Conservation (phyloP, 2,329 filamentous ascomycete species). For the Orbilia javanica region DNA sequence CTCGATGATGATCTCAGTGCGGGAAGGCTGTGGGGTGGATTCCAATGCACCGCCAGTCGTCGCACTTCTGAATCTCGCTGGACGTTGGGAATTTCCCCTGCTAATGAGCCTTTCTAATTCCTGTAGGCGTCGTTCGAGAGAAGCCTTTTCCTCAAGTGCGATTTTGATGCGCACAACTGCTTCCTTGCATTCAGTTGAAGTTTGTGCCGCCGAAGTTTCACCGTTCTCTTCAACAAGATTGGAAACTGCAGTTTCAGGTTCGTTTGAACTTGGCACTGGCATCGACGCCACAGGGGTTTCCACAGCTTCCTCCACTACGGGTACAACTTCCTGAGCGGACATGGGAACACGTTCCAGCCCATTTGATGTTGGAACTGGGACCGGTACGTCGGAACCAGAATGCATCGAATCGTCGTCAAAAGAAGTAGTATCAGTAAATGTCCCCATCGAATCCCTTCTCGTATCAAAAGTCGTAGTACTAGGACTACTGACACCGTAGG, state of each 20-base stretch:
- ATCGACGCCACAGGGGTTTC: background rate
- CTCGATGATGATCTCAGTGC: conserved; percentile 8
- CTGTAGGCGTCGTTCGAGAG: conserved; percentile 45
- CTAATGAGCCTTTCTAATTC: conserved; percentile 49
- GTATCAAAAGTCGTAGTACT: conserved; percentile 27
- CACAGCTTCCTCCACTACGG: background rate
- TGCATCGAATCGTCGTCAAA: conserved; percentile 31
- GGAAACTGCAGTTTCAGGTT: conserved; percentile 6
- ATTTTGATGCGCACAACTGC: conserved; percentile 51
- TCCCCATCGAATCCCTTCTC: conserved; percentile 42
- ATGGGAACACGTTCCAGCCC: background rate
- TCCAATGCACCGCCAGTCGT: conserved; percentile 14
- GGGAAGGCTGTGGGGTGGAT: conserved; percentile 14
- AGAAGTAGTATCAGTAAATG: conserved; percentile 28
- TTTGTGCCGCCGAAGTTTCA: conserved; percentile 1
- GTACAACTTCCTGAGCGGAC: background rate
- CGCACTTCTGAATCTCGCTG: background rate
- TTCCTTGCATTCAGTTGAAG: conserved; percentile 42
- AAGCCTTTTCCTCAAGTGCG: conserved; percentile 47
- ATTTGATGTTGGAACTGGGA: conserved; percentile 1
- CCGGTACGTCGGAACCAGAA: background rate
- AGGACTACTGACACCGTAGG: conserved; percentile 32
- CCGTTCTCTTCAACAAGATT: background rate
- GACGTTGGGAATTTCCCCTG: conserved; percentile 22
- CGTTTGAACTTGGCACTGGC: conserved; percentile 9